These are phyloP conservation scores for Metarhizium anisopliae DNA, from an alignment of 2,329 filamentous ascomycete species.

Conservation along the genomic window DNA sequence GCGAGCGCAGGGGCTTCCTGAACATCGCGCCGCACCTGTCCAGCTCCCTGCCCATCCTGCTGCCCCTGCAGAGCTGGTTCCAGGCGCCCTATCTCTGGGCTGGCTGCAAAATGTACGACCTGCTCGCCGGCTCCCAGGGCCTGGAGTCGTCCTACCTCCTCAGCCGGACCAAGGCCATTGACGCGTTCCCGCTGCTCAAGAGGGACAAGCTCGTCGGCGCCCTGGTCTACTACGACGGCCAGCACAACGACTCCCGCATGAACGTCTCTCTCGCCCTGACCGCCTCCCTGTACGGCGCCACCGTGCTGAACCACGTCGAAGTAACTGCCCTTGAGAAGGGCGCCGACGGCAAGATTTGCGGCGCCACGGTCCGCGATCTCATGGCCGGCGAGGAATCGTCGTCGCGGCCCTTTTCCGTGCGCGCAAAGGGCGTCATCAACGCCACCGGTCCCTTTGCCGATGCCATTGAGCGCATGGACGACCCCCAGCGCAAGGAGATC, in stretches of 20 bases:
- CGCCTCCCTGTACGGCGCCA: slow-evolving; percentile 70
- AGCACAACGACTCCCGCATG: slow-evolving; percentile 83
- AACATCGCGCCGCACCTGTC: slow-evolving; percentile 77
- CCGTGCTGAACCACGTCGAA: slow-evolving; percentile 73
- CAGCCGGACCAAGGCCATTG: slow-evolving; percentile 66
- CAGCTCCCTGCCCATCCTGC: slow-evolving; percentile 73
- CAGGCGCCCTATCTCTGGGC: slow-evolving; percentile 67
- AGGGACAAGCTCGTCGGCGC: slow-evolving; percentile 66
- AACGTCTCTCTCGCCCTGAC: slow-evolving; percentile 77
- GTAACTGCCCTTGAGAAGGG: slow-evolving; percentile 69
- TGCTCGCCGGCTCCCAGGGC: slow-evolving; percentile 71
- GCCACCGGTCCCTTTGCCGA: slow-evolving; percentile 78
- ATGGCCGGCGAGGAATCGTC: slow-evolving; percentile 54
- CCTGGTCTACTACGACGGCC: slow-evolving; percentile 78
- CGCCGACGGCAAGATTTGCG: slow-evolving; percentile 56
- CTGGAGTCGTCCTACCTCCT: slow-evolving; percentile 79
- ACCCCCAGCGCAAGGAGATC: slow-evolving; percentile 58
- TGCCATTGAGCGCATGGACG: slow-evolving; percentile 72
- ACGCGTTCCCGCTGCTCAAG: slow-evolving; percentile 71
- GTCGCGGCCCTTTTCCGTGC: slow-evolving; percentile 54
- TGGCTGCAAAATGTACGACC: slow-evolving; percentile 70
- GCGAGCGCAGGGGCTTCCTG: slow-evolving; percentile 75
- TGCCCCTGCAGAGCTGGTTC: slow-evolving; percentile 76
- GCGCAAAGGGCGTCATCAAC: slow-evolving; percentile 74
- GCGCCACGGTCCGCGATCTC: slow-evolving; percentile 47